phyloP scores from a whole-genome alignment of 768 basidiomycete species.

The Macrolepiota fuliginosa region DNA sequence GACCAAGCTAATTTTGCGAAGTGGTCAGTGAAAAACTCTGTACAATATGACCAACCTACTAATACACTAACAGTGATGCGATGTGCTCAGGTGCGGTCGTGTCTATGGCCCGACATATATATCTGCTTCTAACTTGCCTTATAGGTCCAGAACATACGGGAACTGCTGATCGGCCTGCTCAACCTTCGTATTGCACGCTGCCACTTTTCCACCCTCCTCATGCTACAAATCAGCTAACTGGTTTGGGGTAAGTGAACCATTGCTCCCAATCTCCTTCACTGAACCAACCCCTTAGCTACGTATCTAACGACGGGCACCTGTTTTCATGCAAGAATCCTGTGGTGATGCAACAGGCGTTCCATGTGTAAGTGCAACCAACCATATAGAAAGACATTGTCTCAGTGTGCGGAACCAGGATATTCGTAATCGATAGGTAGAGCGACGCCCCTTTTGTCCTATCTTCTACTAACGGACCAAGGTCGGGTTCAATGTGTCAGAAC shows the following conservation, averaged over 20 bases:
- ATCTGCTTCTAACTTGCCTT: neutral
- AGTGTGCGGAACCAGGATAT: constrained; percentile 20
- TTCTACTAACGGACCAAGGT: constrained; percentile 32
- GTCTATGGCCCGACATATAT: neutral
- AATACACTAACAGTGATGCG: constrained; percentile 33
- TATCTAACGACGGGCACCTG: constrained; percentile 55
- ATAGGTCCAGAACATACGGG: constrained; percentile 50
- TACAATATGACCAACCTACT: neutral
- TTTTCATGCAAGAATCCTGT: constrained; percentile 54
- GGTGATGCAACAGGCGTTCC: constrained; percentile 51
- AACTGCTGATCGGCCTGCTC: constrained; percentile 32
- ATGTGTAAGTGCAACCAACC: constrained; percentile 44
- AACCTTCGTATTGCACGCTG: constrained; percentile 53
- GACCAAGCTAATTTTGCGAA: constrained; percentile 51
- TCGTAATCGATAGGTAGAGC: constrained; percentile 49
- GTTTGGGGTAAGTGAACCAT: constrained; percentile 5
- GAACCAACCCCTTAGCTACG: constrained; percentile 28
- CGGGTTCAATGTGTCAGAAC: constrained; percentile 42
- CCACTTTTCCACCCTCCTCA: constrained; percentile 48
- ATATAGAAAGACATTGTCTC: neutral
- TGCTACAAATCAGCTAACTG: constrained; percentile 13
- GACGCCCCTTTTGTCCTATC: neutral
- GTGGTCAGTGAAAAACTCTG: constrained; percentile 36
- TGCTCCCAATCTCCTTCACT: neutral
- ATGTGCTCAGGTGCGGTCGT: constrained; percentile 45